Base-by-base conservation (phyloP, 331 rosid species). In the Pyracantha coccinea region DNA sequence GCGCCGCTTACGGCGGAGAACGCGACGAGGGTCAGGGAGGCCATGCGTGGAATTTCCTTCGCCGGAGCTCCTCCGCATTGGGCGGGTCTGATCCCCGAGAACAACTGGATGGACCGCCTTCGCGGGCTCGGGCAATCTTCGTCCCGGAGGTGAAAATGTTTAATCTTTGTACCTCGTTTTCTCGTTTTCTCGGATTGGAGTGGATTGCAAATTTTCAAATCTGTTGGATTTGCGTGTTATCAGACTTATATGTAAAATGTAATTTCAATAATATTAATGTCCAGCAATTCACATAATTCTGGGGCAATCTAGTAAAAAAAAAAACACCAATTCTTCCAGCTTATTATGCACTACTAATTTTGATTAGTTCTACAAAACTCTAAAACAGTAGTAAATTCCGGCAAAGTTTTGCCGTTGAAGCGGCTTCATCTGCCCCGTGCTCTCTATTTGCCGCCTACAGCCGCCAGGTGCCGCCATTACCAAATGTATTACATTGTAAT, bases 31-130 rank as follows among this genome's bases (percentile, higher is more conserved):
- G 92, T 95, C 24, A 86, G 85, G 88, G 97, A 90, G 66, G 98
- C 92, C 25, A 95, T 95, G 98, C 95, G 93, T 8, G 90, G 90
- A 6, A 76, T 92, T 35, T 86, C 96, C 20, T 85, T 92, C 31
- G 87, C 75, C 2, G 97, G 97, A 45, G 83, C 68, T 0, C 86
- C 84, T 62, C 97, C 97, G 1, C 88, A 83, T 74, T 95, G 99
- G 97, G 95, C 75, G 3, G 77, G 76, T 7, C 71, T 67, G 50
- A 74, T 92, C 66, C 82, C 97, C 0, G 96, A 89, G 73, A 91
- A 84, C 35, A 81, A 79, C 28, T 95, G 96, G 98, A 79, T 92
- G 53, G 91, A 89, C 71, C 98, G 82, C 20, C 89, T 95, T 76
- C 90, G 85, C 8, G 70, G 89, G 59, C 68, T 75, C 70, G 81